These are phyloP conservation scores for Mortierella sp. DNA, from an alignment of 371 early-diverging fungal genomes.

Conservation along the genomic window DNA sequence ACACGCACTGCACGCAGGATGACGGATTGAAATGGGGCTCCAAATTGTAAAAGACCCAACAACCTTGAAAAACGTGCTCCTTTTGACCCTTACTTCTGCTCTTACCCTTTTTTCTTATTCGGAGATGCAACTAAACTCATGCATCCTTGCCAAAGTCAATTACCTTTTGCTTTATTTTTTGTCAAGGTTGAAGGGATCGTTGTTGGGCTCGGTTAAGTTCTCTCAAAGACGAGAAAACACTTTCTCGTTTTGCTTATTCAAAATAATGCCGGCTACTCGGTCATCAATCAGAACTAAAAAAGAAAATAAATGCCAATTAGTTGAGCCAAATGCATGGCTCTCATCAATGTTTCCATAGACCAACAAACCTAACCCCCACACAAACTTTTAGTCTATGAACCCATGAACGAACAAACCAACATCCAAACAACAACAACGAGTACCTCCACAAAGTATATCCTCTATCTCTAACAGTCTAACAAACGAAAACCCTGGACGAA, in stretches of 20 bases:
- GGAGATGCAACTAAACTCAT: background rate
- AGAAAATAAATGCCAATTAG: background rate
- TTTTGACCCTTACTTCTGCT: no score
- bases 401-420: no score
- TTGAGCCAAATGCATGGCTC: background rate
- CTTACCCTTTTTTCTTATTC: background rate
- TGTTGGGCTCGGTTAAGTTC: background rate
- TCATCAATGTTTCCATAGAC: background rate
- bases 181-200: background rate
- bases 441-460: background rate
- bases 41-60: no score
- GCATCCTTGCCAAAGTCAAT: no score
- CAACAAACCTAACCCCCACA: background rate
- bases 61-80: no score
- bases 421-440: no score
- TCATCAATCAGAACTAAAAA: background rate
- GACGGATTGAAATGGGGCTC: no score
- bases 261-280: background rate
- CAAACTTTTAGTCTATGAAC: no score
- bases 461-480: background rate
- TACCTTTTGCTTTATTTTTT: background rate
- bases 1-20: no score
- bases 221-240: background rate
- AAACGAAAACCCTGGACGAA: background rate
- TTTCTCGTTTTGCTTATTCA: slow-evolving; percentile 6